phyloP scores from a whole-genome alignment of 2,329 filamentous ascomycete genomes.

The Talaromyces sp. region DNA sequence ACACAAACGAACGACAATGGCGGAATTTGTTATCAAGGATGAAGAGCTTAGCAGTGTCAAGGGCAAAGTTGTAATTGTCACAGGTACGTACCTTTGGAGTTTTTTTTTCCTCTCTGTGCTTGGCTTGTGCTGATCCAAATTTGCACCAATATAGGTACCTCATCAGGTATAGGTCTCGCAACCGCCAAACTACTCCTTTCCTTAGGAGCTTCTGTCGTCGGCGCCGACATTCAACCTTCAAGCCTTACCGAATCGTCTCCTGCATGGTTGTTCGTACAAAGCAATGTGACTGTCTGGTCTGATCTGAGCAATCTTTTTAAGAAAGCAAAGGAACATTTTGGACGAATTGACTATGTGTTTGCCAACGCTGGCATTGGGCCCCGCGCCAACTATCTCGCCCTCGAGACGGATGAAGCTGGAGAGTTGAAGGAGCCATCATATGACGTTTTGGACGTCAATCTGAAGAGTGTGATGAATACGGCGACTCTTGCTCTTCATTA shows the following conservation, averaged over 20 bases:
- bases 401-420: constrained; percentile 50
- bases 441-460: constrained; percentile 49
- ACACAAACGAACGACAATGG: constrained; percentile 31
- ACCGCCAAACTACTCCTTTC: constrained; percentile 53
- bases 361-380: constrained; percentile 57
- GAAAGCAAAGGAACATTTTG: constrained; percentile 42
- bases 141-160: constrained; percentile 44
- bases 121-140: neutral
- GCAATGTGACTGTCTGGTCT: constrained; percentile 51
- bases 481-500: constrained; percentile 49
- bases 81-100: constrained; percentile 37
- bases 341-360: constrained; percentile 48
- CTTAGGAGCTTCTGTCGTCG: constrained; percentile 55
- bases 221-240: constrained; percentile 50
- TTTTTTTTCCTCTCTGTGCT: neutral
- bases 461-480: constrained; percentile 52
- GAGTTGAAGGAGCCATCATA: constrained; percentile 47
- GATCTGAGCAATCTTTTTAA: constrained; percentile 54
- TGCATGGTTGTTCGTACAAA: constrained; percentile 43
- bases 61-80: constrained; percentile 53
- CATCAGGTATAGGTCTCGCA: constrained; percentile 60
- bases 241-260: constrained; percentile 24
- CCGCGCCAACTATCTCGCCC: constrained; percentile 46
- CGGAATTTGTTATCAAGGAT: constrained; percentile 48
- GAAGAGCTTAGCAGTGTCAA: constrained; percentile 44